These are phyloP conservation scores for Macrotyloma uniflorum DNA, from an alignment of 306 rosid species.

Conservation along the genomic window DNA sequence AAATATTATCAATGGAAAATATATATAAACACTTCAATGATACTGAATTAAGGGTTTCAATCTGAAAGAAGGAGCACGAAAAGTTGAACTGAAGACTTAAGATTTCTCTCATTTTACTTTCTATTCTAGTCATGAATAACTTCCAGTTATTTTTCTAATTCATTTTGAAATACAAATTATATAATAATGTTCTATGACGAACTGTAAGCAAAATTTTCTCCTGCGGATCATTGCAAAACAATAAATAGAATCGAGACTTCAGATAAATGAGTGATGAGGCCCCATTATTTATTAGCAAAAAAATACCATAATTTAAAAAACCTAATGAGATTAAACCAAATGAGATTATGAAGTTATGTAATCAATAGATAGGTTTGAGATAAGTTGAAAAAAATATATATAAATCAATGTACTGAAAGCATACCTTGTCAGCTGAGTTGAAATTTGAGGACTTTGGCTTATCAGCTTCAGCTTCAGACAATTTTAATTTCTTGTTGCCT, in stretches of 20 bases:
- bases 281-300: no score
- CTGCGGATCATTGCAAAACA: neutral
- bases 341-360: neutral
- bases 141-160: no score
- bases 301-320: no score
- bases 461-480: neutral
- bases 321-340: no score
- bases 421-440: neutral
- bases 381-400: no score
- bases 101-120: conserved; percentile 1
- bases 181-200: neutral
- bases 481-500: neutral
- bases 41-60: neutral
- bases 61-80: neutral
- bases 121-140: no score
- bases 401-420: neutral
- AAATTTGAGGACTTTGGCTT: neutral
- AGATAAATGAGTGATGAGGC: no score
- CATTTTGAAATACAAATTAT: no score
- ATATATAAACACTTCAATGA: neutral
- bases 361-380: neutral
- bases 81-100: neutral
- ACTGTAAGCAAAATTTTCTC: neutral
- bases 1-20: neutral
- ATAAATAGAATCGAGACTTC: neutral